Percentiles rank a stretch among this genome's conserved stretches.
These are phyloP conservation scores for Taiozyma sp. DNA, from an alignment of 1,139 yeast species.

Conservation along the genomic window DNA sequence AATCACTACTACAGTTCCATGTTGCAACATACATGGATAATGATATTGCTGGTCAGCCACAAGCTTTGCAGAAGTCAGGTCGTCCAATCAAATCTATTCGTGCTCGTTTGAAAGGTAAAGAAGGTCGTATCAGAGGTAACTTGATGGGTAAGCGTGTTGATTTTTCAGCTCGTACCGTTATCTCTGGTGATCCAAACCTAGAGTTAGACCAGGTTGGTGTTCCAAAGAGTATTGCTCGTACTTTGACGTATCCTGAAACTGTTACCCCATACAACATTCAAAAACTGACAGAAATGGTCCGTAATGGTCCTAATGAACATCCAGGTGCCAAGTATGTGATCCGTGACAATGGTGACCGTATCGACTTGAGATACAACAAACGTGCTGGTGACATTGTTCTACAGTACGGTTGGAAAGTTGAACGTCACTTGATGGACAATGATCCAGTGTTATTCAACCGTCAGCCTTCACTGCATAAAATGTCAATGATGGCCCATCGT, in stretches of 20 bases:
- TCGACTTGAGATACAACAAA: constrained; percentile 92
- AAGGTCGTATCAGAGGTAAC: constrained; percentile 97
- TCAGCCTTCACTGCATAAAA: constrained; percentile 98
- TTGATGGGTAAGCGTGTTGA: constrained; percentile 99
- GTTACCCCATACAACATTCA: constrained; percentile 98
- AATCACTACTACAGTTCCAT: constrained; percentile 90
- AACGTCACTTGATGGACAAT: constrained; percentile 94
- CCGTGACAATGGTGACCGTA: constrained; percentile 98
- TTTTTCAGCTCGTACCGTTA: constrained; percentile 98
- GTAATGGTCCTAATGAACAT: constrained; percentile 98
- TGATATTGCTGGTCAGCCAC: constrained; percentile 99
- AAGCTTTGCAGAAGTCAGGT: constrained; percentile 97
- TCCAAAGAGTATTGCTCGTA: constrained; percentile 93
- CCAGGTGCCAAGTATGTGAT: constrained; percentile 99
- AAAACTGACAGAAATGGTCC: constrained; percentile 83
- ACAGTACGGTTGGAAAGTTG: constrained; percentile 99
- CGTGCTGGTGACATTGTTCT: constrained; percentile 98
- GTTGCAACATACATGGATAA: constrained; percentile 99
- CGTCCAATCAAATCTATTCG: constrained; percentile 98
- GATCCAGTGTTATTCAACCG: constrained; percentile 98
- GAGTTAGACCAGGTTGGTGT: constrained; percentile 99
- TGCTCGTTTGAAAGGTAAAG: constrained; percentile 98
- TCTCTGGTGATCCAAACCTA: constrained; percentile 97
- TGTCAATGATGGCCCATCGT: constrained; percentile 99
- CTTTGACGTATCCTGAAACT: constrained; percentile 93